Percentiles rank a stretch among this genome's conserved stretches.
Evolutionary conservation across 2,329 filamentous ascomycete species (phyloP).

Genomic region (Cordyceps tenuipes): DNA sequence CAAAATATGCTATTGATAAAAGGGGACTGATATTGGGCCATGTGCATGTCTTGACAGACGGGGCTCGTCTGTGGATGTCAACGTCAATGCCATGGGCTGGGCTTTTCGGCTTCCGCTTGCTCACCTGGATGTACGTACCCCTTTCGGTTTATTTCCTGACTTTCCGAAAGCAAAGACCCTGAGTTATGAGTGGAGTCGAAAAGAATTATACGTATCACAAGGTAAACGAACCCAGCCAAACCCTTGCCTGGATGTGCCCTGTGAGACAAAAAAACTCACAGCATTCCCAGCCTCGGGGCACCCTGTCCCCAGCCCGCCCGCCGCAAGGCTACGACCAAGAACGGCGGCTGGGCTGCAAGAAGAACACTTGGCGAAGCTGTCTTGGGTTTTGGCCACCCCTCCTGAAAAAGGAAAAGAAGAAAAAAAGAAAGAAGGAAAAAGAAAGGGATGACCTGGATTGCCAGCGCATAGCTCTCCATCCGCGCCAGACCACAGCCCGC

Average conservation of each 20-base stretch:
- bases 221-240: no score
- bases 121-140: background rate
- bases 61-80: background rate
- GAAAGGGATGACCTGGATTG: background rate
- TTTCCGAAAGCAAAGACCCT: background rate
- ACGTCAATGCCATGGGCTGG: background rate
- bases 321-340: no score
- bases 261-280: no score
- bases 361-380: no score
- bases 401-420: no score
- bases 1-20: background rate
- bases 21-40: no score
- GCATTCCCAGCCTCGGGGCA: background rate
- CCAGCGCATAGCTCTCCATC: background rate
- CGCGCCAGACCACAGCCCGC: background rate
- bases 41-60: background rate
- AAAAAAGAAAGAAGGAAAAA: no score
- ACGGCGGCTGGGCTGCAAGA: no score
- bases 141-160: background rate
- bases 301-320: background rate
- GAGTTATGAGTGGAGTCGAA: slow-evolving; percentile 7
- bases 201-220: no score
- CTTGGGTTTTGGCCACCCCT: no score
- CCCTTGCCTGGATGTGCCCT: no score
- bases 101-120: background rate